These are phyloP conservation scores for Zizania latifolia DNA, from an alignment of 176 grass and related monocot species.

Conservation along the genomic window DNA sequence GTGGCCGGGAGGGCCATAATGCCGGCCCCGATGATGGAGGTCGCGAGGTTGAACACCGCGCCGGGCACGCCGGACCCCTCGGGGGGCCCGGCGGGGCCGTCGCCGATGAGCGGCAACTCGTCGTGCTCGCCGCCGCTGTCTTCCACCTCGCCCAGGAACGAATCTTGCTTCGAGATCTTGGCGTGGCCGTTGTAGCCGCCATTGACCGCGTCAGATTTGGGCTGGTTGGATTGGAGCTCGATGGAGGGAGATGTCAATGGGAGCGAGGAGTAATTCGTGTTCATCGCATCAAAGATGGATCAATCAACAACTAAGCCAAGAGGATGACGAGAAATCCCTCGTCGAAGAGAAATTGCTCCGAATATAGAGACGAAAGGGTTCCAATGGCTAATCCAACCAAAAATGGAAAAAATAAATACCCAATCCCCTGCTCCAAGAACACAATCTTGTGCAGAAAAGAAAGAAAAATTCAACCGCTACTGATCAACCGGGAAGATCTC, in stretches of 20 bases:
- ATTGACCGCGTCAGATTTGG: slow-evolving; percentile 28
- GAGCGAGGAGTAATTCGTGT: slow-evolving; percentile 61
- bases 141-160: slow-evolving; percentile 40
- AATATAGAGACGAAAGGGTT: too few species aligned
- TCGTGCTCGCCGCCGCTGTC: slow-evolving; percentile 49
- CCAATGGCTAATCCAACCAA: neutral
- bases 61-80: slow-evolving; percentile 53
- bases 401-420: neutral
- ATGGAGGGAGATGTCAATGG: slow-evolving; percentile 55
- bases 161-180: slow-evolving; percentile 47
- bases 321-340: neutral
- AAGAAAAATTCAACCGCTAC: neutral
- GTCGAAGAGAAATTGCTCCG: neutral
- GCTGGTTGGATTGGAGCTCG: slow-evolving; percentile 54
- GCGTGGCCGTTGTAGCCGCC: slow-evolving; percentile 31
- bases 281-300: slow-evolving; percentile 41
- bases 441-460: neutral
- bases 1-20: slow-evolving; percentile 97
- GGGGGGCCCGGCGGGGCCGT: slow-evolving; percentile 6
- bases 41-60: slow-evolving; percentile 94
- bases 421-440: neutral
- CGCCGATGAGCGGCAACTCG: slow-evolving; percentile 69
- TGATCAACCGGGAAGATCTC: neutral
- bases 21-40: slow-evolving; percentile 93
- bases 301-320: too few species aligned